Percentiles rank a stretch among this genome's conserved stretches.
These are phyloP conservation scores for Herpetomonas tarakana DNA, from an alignment of 208 protist species.

Conservation along the genomic window DNA sequence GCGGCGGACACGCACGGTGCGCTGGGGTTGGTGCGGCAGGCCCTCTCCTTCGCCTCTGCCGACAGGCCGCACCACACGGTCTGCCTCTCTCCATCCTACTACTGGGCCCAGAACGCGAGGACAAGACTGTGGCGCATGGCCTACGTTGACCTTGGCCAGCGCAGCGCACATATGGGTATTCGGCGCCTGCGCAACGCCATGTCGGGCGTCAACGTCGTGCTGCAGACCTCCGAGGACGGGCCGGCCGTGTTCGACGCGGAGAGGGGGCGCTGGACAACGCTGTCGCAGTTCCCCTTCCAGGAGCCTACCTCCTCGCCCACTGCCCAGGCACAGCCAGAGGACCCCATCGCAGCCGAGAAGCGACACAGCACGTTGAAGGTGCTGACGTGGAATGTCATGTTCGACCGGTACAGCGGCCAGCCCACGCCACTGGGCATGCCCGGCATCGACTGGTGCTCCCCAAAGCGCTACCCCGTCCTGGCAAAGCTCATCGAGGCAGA, in stretches of 20 bases:
- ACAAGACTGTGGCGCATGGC: conserved; percentile 66
- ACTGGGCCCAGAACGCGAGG: conserved; percentile 60
- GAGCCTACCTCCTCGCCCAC: not conserved
- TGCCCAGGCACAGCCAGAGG: not conserved
- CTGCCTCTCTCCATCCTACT: conserved; percentile 73
- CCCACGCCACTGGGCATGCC: conserved; percentile 89
- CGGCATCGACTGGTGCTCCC: conserved; percentile 89
- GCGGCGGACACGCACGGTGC: conserved; percentile 21
- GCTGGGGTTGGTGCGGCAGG: conserved; percentile 21
- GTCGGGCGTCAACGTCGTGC: conserved; percentile 19
- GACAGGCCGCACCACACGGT: conserved; percentile 44
- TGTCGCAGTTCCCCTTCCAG: conserved; percentile 9
- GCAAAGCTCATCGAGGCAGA: conserved; percentile 60
- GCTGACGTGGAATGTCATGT: conserved; percentile 92
- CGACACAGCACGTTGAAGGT: conserved; percentile 33
- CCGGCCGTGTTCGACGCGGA: conserved; percentile 14
- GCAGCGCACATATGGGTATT: conserved; percentile 27
- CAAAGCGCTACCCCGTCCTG: conserved; percentile 85
- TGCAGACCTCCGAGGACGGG: conserved; percentile 3
- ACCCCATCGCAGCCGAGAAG: no score
- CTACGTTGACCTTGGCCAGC: conserved; percentile 74
- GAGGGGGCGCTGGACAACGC: conserved; percentile 19
- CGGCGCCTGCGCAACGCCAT: conserved; percentile 48
- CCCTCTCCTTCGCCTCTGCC: conserved; percentile 34
- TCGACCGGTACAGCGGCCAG: conserved; percentile 87